Conservation (phyloP, 2,329 filamentous ascomycete species). For the Cercospora sp. region DNA sequence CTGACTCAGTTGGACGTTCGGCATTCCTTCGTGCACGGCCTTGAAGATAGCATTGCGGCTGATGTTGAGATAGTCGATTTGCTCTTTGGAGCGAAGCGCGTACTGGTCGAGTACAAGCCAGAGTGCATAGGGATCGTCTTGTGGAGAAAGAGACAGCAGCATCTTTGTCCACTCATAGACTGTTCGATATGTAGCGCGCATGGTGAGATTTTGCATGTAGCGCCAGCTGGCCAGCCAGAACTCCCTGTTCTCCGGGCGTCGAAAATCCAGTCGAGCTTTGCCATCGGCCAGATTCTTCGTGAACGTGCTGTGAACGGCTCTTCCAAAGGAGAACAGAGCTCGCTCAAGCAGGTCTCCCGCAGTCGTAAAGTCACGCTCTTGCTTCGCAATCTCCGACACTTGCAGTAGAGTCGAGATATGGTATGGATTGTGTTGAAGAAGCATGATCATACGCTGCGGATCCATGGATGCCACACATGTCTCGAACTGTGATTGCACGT, state of each 20-base stretch:
- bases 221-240: constrained; percentile 88
- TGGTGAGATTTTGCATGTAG: constrained; percentile 79
- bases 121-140: constrained; percentile 78
- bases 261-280: constrained; percentile 77
- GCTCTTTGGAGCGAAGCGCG: constrained; percentile 76
- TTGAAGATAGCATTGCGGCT: constrained; percentile 53
- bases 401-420: constrained; percentile 93
- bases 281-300: constrained; percentile 72
- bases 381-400: constrained; percentile 86
- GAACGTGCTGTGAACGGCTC: constrained; percentile 82
- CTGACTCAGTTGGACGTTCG: constrained; percentile 73
- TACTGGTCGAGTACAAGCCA: constrained; percentile 79
- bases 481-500: constrained; percentile 74
- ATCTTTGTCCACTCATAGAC: constrained; percentile 93
- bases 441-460: constrained; percentile 75
- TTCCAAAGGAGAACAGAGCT: constrained; percentile 89
- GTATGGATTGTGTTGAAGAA: constrained; percentile 76
- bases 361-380: constrained; percentile 83
- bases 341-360: constrained; percentile 86
- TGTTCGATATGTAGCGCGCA: constrained; percentile 91
- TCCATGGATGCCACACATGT: constrained; percentile 79
- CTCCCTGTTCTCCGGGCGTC: constrained; percentile 82
- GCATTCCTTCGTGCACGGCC: constrained; percentile 55
- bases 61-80: constrained; percentile 73
- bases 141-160: constrained; percentile 70